Conservation (phyloP, 2,329 filamentous ascomycete genomes). For the Monilinia vaccinii-corymbosi region DNA sequence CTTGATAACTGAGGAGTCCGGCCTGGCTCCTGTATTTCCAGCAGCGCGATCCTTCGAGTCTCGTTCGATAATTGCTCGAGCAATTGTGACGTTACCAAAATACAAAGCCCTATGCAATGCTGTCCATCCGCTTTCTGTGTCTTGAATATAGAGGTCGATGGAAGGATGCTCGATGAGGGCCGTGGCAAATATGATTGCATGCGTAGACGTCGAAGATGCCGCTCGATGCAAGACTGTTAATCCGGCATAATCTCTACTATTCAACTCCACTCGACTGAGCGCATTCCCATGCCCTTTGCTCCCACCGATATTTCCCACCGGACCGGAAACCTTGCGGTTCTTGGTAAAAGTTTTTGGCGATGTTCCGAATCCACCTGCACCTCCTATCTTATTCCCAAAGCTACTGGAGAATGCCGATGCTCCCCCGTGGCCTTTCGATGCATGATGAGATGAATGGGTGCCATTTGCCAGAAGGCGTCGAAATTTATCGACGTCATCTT, state of each 20-base stretch:
- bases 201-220: slow-evolving; percentile 63
- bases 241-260: slow-evolving; percentile 72
- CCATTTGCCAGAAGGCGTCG: slow-evolving; percentile 74
- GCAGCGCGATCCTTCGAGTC: slow-evolving; percentile 43
- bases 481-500: slow-evolving; percentile 96
- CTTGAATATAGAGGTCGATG: slow-evolving; percentile 78
- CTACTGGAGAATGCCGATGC: slow-evolving; percentile 32
- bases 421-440: slow-evolving; percentile 44
- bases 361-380: slow-evolving; percentile 30
- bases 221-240: slow-evolving; percentile 79
- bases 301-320: slow-evolving; percentile 35
- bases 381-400: slow-evolving; percentile 32
- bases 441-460: slow-evolving; percentile 43
- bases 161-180: slow-evolving; percentile 74
- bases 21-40: slow-evolving; percentile 48
- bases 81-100: slow-evolving; percentile 78
- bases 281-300: slow-evolving; percentile 36
- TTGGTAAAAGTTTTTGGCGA: slow-evolving; percentile 43
- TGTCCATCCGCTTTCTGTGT: slow-evolving; percentile 92
- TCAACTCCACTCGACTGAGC: slow-evolving; percentile 59
- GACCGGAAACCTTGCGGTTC: slow-evolving; percentile 44
- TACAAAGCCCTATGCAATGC: slow-evolving; percentile 86
- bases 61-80: slow-evolving; percentile 69
- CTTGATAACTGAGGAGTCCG: slow-evolving; percentile 68
- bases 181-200: slow-evolving; percentile 64